Base-by-base conservation (phyloP, 2,329 filamentous ascomycete species). In the Hyphodiscus sp. region DNA sequence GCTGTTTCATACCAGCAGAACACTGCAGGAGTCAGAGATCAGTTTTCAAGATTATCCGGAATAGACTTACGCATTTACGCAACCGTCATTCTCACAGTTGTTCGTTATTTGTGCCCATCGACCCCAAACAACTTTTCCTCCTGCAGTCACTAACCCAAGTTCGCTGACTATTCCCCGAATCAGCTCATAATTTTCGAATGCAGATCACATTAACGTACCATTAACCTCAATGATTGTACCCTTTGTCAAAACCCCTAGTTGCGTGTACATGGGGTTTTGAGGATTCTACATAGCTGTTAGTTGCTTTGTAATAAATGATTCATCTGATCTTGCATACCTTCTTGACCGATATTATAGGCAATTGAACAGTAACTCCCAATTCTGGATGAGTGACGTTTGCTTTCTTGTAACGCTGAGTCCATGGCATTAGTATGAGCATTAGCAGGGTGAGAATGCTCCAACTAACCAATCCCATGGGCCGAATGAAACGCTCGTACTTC, bases 91-190 rank as follows among this genome's bases (percentile, higher is more conserved):
- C 43, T 62, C 57, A 20, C 52, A 55, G 30, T 60, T 60, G 47
- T 80, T 80, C 16, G 64, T 79, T 49, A 89, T 78, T 71, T 91
- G 87, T 8, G 87, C 88, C 73, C 85, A 94, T 61, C 89, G 79
- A 63, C 89, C 91, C 91, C 91, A 96, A 7, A 92, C 89, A 9
- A 96, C 89, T 74, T 96, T 96, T 58, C 94, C 94, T 58, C 84
- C 85, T 1, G 91, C 86, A 2, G 94, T 97, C 16, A 95, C 90
- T 57, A 97, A 76, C 59, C 94, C 94, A 58, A 97, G 73, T 70
- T 99, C 94, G 53, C 82, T 87, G 29, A 96, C 91, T 38, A 38
- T 38, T 10, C 16, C 5, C 33, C 33, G 33, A 38, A 10, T 38
- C 16, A 38, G 33, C 11, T 6, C 11, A 8, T 15, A 38, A 4